Conservation (phyloP, 495 filamentous ascomycete genomes). For the Copromyces sp. region DNA sequence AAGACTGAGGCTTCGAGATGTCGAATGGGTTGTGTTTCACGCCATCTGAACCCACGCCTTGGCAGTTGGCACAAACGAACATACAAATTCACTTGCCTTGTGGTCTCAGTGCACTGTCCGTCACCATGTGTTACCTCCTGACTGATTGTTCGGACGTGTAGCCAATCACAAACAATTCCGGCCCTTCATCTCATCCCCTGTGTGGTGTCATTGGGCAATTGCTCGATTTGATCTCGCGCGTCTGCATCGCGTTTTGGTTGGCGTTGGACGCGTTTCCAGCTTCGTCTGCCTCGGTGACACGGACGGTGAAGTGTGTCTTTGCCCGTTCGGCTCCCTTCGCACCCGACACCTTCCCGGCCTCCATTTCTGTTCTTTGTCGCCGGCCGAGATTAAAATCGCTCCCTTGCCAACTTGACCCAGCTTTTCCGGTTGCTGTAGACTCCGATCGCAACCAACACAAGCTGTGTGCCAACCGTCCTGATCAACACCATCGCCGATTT, state of each 20-base stretch:
- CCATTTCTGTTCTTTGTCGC: neutral
- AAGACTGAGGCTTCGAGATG: neutral
- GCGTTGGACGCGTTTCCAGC: constrained; percentile 15
- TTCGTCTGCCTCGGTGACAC: neutral
- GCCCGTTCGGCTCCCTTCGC: neutral
- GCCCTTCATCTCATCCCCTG: neutral
- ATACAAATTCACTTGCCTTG: neutral
- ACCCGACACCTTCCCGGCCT: neutral
- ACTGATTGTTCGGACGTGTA: neutral
- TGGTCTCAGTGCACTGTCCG: neutral
- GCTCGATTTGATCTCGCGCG: constrained; percentile 11
- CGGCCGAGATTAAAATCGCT: neutral
- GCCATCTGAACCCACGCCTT: neutral
- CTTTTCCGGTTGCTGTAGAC: neutral
- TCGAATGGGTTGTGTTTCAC: neutral
- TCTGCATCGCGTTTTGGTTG: constrained; percentile 12
- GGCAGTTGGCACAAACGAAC: neutral
- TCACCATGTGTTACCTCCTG: neutral
- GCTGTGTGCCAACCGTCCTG: neutral
- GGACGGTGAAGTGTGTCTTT: constrained; percentile 1
- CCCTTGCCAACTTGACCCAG: neutral
- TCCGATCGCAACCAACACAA: neutral
- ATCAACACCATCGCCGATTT: neutral
- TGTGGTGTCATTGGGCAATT: constrained; percentile 11
- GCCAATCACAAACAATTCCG: constrained; percentile 2